These are phyloP conservation scores for Saccharomyces hybrid DNA, from an alignment of 1,139 yeast species.

Conservation along the genomic window DNA sequence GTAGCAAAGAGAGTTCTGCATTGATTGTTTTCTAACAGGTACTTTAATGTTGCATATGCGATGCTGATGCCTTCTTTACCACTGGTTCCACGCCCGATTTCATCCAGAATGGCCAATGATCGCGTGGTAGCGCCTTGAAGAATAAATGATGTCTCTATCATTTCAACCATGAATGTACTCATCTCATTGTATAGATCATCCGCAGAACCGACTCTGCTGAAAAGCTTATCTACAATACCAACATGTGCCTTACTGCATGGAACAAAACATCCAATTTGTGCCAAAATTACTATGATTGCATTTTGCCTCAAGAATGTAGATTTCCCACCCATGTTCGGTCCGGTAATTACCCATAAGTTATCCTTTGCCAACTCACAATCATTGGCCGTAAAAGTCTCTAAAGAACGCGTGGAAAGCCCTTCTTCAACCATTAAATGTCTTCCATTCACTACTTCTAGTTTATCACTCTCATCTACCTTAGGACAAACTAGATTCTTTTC, in stretches of 20 bases:
- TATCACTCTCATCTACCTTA: slow-evolving; percentile 39
- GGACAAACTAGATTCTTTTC: slow-evolving; percentile 67
- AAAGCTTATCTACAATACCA: slow-evolving; percentile 78
- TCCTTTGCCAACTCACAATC: slow-evolving; percentile 42
- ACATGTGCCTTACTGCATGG: slow-evolving; percentile 69
- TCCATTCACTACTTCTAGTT: slow-evolving; percentile 49
- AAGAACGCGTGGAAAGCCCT: slow-evolving; percentile 41
- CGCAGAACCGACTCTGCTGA: slow-evolving; percentile 85
- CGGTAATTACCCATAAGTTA: slow-evolving; percentile 68
- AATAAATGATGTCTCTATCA: slow-evolving; percentile 88
- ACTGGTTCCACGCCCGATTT: slow-evolving; percentile 94
- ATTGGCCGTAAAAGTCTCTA: slow-evolving; percentile 53
- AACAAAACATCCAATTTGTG: slow-evolving; percentile 84
- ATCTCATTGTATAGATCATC: slow-evolving; percentile 82
- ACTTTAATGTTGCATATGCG: slow-evolving; percentile 71
- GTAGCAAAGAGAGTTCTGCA: slow-evolving; percentile 88
- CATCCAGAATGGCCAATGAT: slow-evolving; percentile 86
- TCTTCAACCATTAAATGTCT: slow-evolving; percentile 87
- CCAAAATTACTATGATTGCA: slow-evolving; percentile 77
- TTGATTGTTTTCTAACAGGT: slow-evolving; percentile 47
- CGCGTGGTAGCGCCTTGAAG: slow-evolving; percentile 63
- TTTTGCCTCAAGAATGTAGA: slow-evolving; percentile 84
- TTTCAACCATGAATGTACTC: slow-evolving; percentile 95
- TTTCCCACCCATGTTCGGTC: slow-evolving; percentile 98
- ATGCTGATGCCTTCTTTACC: slow-evolving; percentile 83